Evolutionary conservation across 2,329 filamentous ascomycete genomes (phyloP), one percentile per base, ranked within the genome.

Genomic region (Davidsoniella virescens): DNA sequence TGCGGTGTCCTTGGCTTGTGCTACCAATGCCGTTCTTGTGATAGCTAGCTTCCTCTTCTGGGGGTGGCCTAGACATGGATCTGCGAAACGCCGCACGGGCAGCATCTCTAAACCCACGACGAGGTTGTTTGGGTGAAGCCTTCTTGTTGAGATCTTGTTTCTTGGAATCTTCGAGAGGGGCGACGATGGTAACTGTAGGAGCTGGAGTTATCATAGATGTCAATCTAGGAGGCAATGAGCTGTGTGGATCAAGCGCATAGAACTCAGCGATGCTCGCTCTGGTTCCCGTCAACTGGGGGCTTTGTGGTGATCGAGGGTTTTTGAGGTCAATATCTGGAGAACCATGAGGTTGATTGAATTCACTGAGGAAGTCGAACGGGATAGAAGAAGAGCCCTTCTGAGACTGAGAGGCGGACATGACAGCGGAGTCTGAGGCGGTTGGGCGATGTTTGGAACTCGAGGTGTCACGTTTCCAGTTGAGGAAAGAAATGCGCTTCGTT

Each of bases 21-120:
- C 29, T 45, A 16, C 40, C 41, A 16, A 49, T 33, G 14, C 37
- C 41, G 20, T 47, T 26, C 40, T 44, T 45, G 29, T 40, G 23
- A n/a, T 26, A 25, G 7, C 23, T 33, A 9, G 36, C n/a, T 17
- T 48, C 44, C 8, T 48, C 36, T 17, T 45, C 50, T 2, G 40
- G 44, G 5, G 50, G 50, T 29, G 50, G 45, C 17, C 45, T 40
- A 23, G 50, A 49, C 5, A 48, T 18, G 17, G 50, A 48, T 12
- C 50, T 40, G 14, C 50, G 37, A n/a, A 52, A 52, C 17, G 50
- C 50, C 14, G 44, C 45, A 25, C 45, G 44, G 26, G 50, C 50
- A 38, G 40, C 50, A 40, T 52, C 50, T 40, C 50, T 47, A 38
- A 52, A 52, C 23, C 50, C 45, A 41, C 45, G 45, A 18, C 45